Evolutionary conservation across 495 filamentous ascomycete species (phyloP), one percentile per base, ranked within the genome.

Genomic region (Lasiosphaeris hirsuta): DNA sequence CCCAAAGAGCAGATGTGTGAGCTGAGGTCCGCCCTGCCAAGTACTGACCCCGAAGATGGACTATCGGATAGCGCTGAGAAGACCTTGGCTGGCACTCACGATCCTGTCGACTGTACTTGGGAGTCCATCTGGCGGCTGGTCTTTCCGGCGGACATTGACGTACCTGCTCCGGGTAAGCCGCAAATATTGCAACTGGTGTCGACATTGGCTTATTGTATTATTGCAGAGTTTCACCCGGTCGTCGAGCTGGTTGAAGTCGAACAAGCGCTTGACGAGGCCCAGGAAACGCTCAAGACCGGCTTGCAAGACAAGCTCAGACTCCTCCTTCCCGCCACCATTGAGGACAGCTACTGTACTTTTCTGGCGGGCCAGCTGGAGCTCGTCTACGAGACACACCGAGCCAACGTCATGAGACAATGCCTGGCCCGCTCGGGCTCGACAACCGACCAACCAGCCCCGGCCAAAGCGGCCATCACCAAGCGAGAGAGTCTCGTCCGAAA

Each of bases 1-100:
- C 66, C 68, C 6, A 64, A 45, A 15, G 66, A 67, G 10, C 39
- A 59, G 11, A 69, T 70, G 34, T 70, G 68, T 15, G 68, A 70
- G 6, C 47, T 62, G 8, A 37, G 17, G 0, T 7, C 33, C 2
- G 14, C 37, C 7, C 18, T 40, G 6, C 0, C 1, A 23, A 35
- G 19, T 15, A 37, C 35, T 9, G 57, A 70, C 42, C 56, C 53
- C 4, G 68, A 70, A 40, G 58, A 70, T 30, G 68, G 68, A 1
- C 62, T 70, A 4, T 44, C 57, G 0, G 59, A 62, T 1, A 57
- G 57, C 6, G 36, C 56, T n/a, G 43, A 30, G 10, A 47, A 35
- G 33, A 18, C 39, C 0, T 9, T 69, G 15, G 38, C 56, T 1
- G 19, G 4, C 14, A 18, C 10, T 7, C n/a, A 38, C 8, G 10